phyloP scores from a whole-genome alignment of 805 yeast species.

The Yamadazyma philogaea region DNA sequence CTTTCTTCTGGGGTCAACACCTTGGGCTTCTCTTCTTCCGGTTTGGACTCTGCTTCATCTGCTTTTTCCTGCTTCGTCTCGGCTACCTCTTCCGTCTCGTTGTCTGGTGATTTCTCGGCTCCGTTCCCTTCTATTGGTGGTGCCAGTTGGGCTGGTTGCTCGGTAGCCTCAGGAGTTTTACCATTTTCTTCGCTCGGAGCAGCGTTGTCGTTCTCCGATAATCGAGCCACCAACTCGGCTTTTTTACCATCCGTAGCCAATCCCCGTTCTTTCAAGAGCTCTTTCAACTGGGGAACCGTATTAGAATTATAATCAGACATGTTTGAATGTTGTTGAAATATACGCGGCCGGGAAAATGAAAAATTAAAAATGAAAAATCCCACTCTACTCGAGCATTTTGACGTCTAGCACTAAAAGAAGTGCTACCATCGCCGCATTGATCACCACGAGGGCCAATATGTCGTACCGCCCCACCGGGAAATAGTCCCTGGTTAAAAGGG shows the following conservation, averaged over 20 bases:
- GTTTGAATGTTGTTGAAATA: slow-evolving; percentile 2
- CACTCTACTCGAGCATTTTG: slow-evolving; percentile 12
- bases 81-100: slow-evolving; percentile 13
- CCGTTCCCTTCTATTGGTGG: slow-evolving; percentile 9
- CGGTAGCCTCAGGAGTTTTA: slow-evolving; percentile 14
- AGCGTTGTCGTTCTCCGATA: slow-evolving; percentile 52
- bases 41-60: slow-evolving; percentile 9
- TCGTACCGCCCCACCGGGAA: slow-evolving; percentile 25
- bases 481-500: slow-evolving; percentile 16
- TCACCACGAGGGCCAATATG: slow-evolving; percentile 17
- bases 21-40: slow-evolving; percentile 28
- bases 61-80: slow-evolving; percentile 14
- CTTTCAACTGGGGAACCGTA: slow-evolving; percentile 84
- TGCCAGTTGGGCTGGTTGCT: slow-evolving; percentile 13
- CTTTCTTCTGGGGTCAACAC: slow-evolving; percentile 63
- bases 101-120: slow-evolving; percentile 13
- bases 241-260: slow-evolving; percentile 76
- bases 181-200: slow-evolving; percentile 14
- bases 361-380: no score
- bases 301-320: slow-evolving; percentile 60
- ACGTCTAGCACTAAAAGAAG: slow-evolving; percentile 20
- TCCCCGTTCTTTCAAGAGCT: slow-evolving; percentile 61
- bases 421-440: slow-evolving; percentile 19
- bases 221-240: slow-evolving; percentile 66
- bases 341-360: not conserved